Evolutionary conservation across 805 yeast species (phyloP).

Genomic region (Saturnispora silvae): DNA sequence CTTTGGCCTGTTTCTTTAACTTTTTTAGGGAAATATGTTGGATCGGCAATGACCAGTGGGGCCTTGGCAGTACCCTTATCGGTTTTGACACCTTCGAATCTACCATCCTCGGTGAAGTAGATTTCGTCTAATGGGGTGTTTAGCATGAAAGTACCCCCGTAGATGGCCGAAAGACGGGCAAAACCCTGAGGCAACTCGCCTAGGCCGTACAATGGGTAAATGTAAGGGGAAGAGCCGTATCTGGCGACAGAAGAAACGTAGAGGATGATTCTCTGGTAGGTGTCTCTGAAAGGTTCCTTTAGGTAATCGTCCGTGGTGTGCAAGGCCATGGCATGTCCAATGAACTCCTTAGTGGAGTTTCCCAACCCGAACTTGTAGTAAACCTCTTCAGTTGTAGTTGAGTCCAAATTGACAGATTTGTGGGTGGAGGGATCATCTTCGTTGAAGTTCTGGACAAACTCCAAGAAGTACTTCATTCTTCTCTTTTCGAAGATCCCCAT

Average conservation of each 20-base stretch:
- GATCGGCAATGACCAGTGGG: conserved; percentile 91
- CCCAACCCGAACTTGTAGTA: conserved; percentile 85
- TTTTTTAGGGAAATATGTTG: conserved; percentile 88
- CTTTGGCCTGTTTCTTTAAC: conserved; percentile 62
- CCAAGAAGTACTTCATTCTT: conserved; percentile 85
- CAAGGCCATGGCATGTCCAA: conserved; percentile 98
- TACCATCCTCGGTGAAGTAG: conserved; percentile 58
- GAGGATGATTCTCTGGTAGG: conserved; percentile 74
- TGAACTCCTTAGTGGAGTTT: conserved; percentile 86
- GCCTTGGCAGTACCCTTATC: conserved; percentile 90
- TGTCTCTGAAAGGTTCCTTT: conserved; percentile 81
- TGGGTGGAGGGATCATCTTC: conserved; percentile 76
- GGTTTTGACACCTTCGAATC: conserved; percentile 77
- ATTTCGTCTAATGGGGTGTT: conserved; percentile 93
- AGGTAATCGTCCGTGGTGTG: conserved; percentile 90
- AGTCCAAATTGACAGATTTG: conserved; percentile 76
- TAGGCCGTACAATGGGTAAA: conserved; percentile 90
- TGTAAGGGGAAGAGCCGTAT: conserved; percentile 92
- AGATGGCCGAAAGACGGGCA: conserved; percentile 91
- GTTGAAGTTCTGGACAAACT: conserved; percentile 71
- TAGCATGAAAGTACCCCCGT: conserved; percentile 97
- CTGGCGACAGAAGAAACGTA: conserved; percentile 87
- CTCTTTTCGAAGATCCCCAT: conserved; percentile 96
- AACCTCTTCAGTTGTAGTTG: conserved; percentile 83
- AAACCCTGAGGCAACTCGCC: conserved; percentile 99